Base-by-base conservation (phyloP, 1,284 basidiomycete genomes). In the Sporisorium reilianum region DNA sequence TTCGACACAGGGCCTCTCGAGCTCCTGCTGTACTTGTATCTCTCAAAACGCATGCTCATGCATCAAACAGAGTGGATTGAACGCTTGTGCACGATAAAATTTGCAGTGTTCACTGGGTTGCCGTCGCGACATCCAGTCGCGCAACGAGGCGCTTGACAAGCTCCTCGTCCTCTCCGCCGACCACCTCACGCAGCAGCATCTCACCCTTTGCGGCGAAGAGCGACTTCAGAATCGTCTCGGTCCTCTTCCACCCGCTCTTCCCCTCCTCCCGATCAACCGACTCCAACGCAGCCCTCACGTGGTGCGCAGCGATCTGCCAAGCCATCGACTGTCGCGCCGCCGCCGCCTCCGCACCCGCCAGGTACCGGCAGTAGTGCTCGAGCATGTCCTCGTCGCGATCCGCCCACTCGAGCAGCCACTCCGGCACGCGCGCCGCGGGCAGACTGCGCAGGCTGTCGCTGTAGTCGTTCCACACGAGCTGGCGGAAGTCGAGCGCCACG, bases 401-500 rank as follows among this genome's bases (percentile, higher is more conserved):
- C 10, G 89, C 81, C 3, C 93, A 93, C 85, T 89, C 90, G 42
- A 95, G 85, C 82, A 89, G 93, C 69, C 90, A 89, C 20, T 85
- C 86, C 1, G 76, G 54, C 23, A 53, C 56, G 1, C 42, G 40
- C 1, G 22, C 32, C 0, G 70, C 20, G 1, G 59, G 75, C 62
- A 86, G 69, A 16, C 75, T 80, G 5, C 69, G 64, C 25, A 86
- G 64, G n/a, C 69, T 34, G 79, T 89, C 91, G 36, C 86, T 88
- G 84, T 89, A 92, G 79, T 96, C 93, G 57, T 88, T 89, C 92
- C 93, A 97, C 3, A 98, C 85, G 61, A 91, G 89, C 69, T 90
- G 90, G 52, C 95, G 90, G 81, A 94, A 97, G 86, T 98, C 95
- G 5, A 20, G 87, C 64, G 1, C 93, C 87, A 83, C 94, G 94